These are phyloP conservation scores for Mortierella sp. DNA, from an alignment of 371 early-diverging fungal species.

Conservation along the genomic window DNA sequence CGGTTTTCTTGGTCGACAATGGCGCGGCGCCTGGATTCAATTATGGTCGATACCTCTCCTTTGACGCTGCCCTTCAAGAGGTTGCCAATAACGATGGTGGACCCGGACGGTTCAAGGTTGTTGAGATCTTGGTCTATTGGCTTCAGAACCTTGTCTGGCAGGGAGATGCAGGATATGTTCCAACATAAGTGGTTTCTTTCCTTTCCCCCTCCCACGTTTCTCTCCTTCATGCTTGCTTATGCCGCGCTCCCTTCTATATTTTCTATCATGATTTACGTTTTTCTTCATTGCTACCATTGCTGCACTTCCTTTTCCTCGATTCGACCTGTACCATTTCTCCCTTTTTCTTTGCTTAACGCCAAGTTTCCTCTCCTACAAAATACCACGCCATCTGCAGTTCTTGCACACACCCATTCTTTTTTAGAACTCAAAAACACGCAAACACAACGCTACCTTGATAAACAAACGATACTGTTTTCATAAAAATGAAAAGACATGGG, in stretches of 20 bases:
- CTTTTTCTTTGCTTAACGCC: background rate
- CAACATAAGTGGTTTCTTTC: constrained; percentile 23
- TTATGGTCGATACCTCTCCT: constrained; percentile 34
- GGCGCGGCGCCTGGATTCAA: constrained; percentile 26
- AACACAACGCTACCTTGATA: background rate
- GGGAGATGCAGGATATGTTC: constrained; percentile 42
- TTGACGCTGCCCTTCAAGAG: constrained; percentile 49
- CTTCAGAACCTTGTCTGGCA: constrained; percentile 55
- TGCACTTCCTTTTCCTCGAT: background rate
- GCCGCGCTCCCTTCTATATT: background rate
- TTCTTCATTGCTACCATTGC: background rate
- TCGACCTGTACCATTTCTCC: constrained; percentile 9
- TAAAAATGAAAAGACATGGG: background rate
- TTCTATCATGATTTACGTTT: constrained; percentile 6
- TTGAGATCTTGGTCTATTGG: constrained; percentile 52
- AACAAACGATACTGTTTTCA: background rate
- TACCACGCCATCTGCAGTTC: constrained; percentile 1
- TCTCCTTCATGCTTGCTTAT: background rate
- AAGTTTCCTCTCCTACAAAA: background rate
- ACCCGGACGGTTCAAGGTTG: constrained; percentile 40
- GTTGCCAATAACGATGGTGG: constrained; percentile 29
- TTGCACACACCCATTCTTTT: background rate
- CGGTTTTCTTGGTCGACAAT: constrained; percentile 55
- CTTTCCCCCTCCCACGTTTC: background rate
- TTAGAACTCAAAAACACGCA: background rate